Conservation (phyloP, 345 rosid genomes). For the Gossypium stocksii region DNA sequence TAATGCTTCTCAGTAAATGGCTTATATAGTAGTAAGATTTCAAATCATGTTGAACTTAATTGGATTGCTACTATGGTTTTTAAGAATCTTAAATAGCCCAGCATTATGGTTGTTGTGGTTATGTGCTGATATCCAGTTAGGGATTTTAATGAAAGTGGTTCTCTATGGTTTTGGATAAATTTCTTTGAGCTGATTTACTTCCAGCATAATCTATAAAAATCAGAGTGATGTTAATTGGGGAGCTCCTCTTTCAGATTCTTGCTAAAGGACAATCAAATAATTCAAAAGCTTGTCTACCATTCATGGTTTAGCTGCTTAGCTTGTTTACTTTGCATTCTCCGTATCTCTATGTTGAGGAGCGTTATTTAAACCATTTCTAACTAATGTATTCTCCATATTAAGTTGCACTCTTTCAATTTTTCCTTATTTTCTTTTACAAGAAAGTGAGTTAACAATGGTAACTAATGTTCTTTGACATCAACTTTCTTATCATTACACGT, state of each 20-base stretch:
- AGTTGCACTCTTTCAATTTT: not conserved
- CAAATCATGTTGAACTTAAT: slow-evolving; percentile 8
- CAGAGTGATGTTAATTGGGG: not conserved
- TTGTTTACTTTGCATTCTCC: not conserved
- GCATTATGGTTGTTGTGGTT: slow-evolving; percentile 9
- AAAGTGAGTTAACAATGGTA: not conserved
- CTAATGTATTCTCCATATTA: not conserved
- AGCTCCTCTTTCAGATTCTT: not conserved
- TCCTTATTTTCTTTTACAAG: not conserved
- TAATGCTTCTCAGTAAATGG: slow-evolving; percentile 8
- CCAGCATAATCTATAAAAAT: not conserved
- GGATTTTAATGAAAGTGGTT: not conserved
- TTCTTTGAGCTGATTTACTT: not conserved
- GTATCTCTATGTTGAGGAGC: not conserved
- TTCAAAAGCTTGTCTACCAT: not conserved
- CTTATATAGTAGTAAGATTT: slow-evolving; percentile 6
- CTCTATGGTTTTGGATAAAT: slow-evolving; percentile 2
- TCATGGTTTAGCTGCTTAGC: not conserved
- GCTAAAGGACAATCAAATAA: not conserved
- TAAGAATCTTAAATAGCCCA: slow-evolving; percentile 11
- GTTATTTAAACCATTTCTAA: not conserved
- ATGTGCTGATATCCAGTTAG: not conserved
- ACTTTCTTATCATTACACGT: not conserved
- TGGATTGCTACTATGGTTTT: not conserved
- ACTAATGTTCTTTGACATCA: not conserved